Evolutionary conservation across 305 asterid species (phyloP), one percentile per base, ranked within the genome.

Genomic region (Solanum aculeatissimum): DNA sequence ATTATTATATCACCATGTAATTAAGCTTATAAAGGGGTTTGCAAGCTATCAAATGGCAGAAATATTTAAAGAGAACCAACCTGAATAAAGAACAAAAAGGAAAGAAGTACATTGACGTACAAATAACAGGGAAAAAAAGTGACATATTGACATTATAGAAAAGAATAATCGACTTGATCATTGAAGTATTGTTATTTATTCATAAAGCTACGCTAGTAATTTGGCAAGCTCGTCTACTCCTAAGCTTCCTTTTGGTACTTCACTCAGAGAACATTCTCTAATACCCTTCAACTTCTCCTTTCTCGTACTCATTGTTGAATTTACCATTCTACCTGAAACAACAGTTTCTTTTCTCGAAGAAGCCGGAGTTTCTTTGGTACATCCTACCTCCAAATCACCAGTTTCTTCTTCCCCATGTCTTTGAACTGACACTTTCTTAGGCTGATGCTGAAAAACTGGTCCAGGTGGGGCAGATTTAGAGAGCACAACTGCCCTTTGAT

Each of bases 161-260:
- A 78, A 53, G 62, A 75, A 75, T 49, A 51, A 78, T n/a, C 32
- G 32, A 78, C 45, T 77, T 49, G 45, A 51, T 77, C 29, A 27
- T 51, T 77, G 18, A 51, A 40, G 43, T 21, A 38, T 69, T n/a
- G 79, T 72, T 43, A 21, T 8, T 71, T 57, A 72, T 53, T 78
- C 10, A 84, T 77, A 81, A 83, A 84, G 81, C 86, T 87, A 95
- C 71, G 92, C 86, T 69, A 95, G 92, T 79, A 96, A 90, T 83
- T 94, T 95, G 42, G 99, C 98, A 79, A 94, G 98, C 89, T 96
- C 97, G 86, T 96, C 98, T 27, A 96, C 92, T 83, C 95, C 87
- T 80, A 94, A 88, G 86, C 84, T 90, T 83, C 99, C 99, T 85
- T 85, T 92, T 18, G 93, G 95, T 77, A 83, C 91, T 47, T 89